Conservation (phyloP, 2,329 filamentous ascomycete genomes). For the Pyrenophora tritici-repentis region DNA sequence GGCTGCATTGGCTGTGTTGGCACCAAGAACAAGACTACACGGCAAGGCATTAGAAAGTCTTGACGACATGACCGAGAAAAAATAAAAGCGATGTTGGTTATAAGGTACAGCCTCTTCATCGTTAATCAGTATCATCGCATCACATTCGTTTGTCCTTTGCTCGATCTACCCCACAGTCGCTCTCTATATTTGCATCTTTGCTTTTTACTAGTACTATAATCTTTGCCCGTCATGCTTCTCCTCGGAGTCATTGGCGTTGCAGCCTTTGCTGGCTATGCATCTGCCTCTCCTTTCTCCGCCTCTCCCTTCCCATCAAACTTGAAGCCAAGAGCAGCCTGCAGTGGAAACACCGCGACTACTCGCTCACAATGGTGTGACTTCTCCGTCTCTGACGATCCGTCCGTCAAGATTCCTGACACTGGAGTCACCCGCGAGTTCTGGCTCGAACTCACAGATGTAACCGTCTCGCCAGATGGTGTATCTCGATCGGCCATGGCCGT, state of each 20-base stretch:
- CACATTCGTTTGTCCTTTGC: too few species aligned
- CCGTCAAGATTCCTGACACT: slow-evolving; percentile 53
- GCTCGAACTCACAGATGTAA: slow-evolving; percentile 51
- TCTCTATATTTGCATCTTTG: background rate
- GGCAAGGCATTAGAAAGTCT: too few species aligned
- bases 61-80: too few species aligned
- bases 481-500: slow-evolving; percentile 42
- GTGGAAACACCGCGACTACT: slow-evolving; percentile 38
- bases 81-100: too few species aligned
- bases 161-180: background rate
- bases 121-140: too few species aligned
- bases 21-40: too few species aligned
- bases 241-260: background rate
- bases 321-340: slow-evolving; percentile 28
- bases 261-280: background rate
- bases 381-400: slow-evolving; percentile 39
- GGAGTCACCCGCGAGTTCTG: slow-evolving; percentile 59
- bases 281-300: background rate
- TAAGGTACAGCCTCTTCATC: too few species aligned
- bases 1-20: too few species aligned
- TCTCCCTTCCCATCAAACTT: background rate
- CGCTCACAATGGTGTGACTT: slow-evolving; percentile 54
- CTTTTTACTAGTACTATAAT: background rate
- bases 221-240: background rate
- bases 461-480: slow-evolving; percentile 61